Base-by-base conservation (phyloP, 495 filamentous ascomycete genomes). In the Penicillium ucsense region DNA sequence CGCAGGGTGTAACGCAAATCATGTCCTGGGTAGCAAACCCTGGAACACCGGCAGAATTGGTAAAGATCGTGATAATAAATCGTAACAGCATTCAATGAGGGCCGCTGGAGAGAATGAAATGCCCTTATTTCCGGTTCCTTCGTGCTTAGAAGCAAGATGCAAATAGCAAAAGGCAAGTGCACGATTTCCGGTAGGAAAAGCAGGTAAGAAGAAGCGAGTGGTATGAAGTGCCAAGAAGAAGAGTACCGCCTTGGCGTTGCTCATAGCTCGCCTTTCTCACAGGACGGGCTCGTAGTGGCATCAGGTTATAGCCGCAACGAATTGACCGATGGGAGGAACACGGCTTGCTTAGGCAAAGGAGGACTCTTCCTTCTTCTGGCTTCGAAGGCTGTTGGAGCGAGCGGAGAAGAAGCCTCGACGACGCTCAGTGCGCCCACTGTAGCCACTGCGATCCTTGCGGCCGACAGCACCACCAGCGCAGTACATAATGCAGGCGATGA, bases 401-500 rank as follows among this genome's bases (percentile, higher is more conserved):
- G 59, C 55, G 5, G 59, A 62, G 59, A 73, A 73, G 62, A 70
- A 72, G 5, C 68, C 67, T 37, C 65, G 67, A 12, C 68, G 68
- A 33, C 68, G 56, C 42, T 68, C 55, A 49, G 66, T 60, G 30
- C 70, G 67, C 28, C 70, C 67, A 43, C 57, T 71, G 51, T 72
- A 72, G 29, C 70, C 70, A 31, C 44, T 28, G 20, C 20, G 20
- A 5, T 70, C 68, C 45, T 62, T 66, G 3, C 59, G 53, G 27
- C 67, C 63, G 32, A 66, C 58, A 1, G 62, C 48, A 12, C 70
- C 68, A 20, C 70, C 68, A 32, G 79, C 41, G 66, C 82, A 90
- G 70, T 90, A 86, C 11, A 89, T 60, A 29, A 89, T 42, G 8
- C 80, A 84, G 10, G 86, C 78, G 43, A 94, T 65, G 49, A 90